Evolutionary conservation across 441 rosid species (phyloP), one percentile per base, ranked within the genome.

Genomic region (Gossypium davidsonii): DNA sequence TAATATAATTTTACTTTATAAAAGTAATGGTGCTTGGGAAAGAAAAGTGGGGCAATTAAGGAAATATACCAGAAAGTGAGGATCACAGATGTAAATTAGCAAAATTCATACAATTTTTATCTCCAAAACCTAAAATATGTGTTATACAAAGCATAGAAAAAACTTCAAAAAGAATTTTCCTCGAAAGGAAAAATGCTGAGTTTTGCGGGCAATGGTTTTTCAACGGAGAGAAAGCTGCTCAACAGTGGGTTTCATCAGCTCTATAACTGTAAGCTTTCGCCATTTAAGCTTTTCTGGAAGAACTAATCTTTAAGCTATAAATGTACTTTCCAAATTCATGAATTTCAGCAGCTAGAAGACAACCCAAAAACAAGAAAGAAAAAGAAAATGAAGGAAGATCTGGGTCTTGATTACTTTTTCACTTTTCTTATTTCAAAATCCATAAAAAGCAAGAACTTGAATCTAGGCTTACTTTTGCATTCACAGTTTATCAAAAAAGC

Each of bases 401-500:
- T 8, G 44, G 58, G 60, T 52, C 63, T 75, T 51, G 3, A 71
- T 74, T 70, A 56, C 18, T 74, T 15, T 42, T 72, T 11, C 67
- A 26, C 57, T 61, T 42, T 57, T 5, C 62, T 76, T 37, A 15
- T 82, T 17, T 52, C 78, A n/a, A 64, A 15, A 79, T 82, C 84
- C 74, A 69, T 80, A 26, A 26, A 74, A 23, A 71, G 56, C 66
- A 79, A 66, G 61, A 78, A 77, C 73, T 67, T 80, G 56, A 80
- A 73, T 20, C 61, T 73, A 10, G 87, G 84, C 64, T 73, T n/a
- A 69, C 42, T 80, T 34, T 42, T 85, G 12, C 88, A 85, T 62
- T 74, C 83, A 0, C 74, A 71, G 21, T 79, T 83, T 58, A 66
- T 78, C 53, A 85, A 83, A 79, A 79, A 80, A n/a, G 82, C 81